Conservation (phyloP, 768 basidiomycete genomes). For the Amanita molliuscula region DNA sequence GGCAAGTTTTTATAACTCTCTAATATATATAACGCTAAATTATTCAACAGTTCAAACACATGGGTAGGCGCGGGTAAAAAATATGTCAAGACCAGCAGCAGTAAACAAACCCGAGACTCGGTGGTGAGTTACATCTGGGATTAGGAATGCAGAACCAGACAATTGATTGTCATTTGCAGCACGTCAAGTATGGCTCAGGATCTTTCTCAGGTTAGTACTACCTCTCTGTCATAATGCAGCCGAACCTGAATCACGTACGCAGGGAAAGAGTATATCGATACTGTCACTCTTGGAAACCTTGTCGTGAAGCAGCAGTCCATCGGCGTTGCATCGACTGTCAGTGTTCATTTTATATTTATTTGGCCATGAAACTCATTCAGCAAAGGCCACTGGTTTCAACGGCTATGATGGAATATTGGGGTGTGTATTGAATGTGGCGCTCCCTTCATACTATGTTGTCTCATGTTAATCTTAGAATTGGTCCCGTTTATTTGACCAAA, state of each 20-base stretch:
- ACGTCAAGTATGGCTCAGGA: slow-evolving; percentile 51
- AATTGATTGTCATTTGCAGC: slow-evolving; percentile 16
- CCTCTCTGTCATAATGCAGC: background rate
- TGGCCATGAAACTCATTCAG: background rate
- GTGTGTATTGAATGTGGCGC: slow-evolving; percentile 19
- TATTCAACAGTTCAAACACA: slow-evolving; percentile 18
- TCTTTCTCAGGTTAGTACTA: slow-evolving; percentile 39
- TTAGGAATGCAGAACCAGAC: background rate
- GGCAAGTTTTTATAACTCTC: background rate
- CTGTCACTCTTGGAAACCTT: slow-evolving; percentile 43
- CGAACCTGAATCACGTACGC: background rate
- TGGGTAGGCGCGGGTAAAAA: slow-evolving; percentile 47
- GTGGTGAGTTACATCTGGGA: slow-evolving; percentile 29
- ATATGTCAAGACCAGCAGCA: slow-evolving; percentile 42
- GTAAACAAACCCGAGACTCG: slow-evolving; percentile 28
- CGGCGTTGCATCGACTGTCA: slow-evolving; percentile 40
- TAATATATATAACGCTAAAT: background rate
- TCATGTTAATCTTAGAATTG: slow-evolving; percentile 31
- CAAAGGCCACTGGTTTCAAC: slow-evolving; percentile 26
- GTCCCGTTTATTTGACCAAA: slow-evolving; percentile 46
- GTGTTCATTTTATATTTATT: background rate
- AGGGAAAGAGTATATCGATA: slow-evolving; percentile 43
- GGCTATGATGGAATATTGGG: slow-evolving; percentile 59
- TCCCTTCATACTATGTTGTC: background rate
- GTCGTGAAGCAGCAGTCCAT: slow-evolving; percentile 44